phyloP scores from a whole-genome alignment of 2,329 filamentous ascomycete species.

The Penicillium sp. region DNA sequence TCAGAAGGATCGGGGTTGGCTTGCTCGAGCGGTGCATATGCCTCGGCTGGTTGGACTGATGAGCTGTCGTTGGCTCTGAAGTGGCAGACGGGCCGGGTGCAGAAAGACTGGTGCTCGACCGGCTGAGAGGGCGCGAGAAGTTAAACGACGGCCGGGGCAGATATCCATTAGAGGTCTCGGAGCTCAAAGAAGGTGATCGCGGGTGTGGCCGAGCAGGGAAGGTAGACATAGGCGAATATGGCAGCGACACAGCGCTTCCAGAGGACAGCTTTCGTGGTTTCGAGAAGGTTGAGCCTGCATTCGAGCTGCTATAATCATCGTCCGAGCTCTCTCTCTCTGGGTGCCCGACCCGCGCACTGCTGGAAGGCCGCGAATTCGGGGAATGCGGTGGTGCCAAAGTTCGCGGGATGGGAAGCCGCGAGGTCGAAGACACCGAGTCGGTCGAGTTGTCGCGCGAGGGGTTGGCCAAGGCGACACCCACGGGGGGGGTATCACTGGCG shows the following conservation, averaged over 20 bases:
- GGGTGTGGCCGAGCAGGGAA: conserved; percentile 66
- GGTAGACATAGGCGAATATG: conserved; percentile 64
- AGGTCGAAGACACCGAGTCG: conserved; percentile 42
- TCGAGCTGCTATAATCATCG: conserved; percentile 68
- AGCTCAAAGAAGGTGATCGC: conserved; percentile 82
- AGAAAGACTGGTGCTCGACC: conserved; percentile 48
- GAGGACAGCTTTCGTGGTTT: conserved; percentile 77
- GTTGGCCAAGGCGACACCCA: conserved; percentile 24
- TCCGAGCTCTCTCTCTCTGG: conserved; percentile 67
- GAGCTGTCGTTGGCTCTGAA: conserved; percentile 40
- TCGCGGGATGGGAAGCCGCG: conserved; percentile 43
- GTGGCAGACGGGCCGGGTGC: conserved; percentile 33
- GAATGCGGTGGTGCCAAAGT: conserved; percentile 52
- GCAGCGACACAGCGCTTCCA: conserved; percentile 65
- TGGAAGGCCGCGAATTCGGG: conserved; percentile 45
- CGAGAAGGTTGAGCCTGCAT: conserved; percentile 65
- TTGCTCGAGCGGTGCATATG: conserved; percentile 33
- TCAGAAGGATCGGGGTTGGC: conserved; percentile 40
- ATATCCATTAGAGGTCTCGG: conserved; percentile 71
- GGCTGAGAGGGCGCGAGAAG: conserved; percentile 87
- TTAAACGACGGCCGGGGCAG: conserved; percentile 81
- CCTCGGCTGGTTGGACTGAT: conserved; percentile 17
- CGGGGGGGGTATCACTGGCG: conserved; percentile 23
- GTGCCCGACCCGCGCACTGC: conserved; percentile 65
- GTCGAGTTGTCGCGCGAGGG: conserved; percentile 39